Percentiles rank a stretch among this genome's conserved stretches.
These are phyloP conservation scores for Venustampulla echinocandica DNA, from an alignment of 495 filamentous ascomycete genomes.

Conservation along the genomic window DNA sequence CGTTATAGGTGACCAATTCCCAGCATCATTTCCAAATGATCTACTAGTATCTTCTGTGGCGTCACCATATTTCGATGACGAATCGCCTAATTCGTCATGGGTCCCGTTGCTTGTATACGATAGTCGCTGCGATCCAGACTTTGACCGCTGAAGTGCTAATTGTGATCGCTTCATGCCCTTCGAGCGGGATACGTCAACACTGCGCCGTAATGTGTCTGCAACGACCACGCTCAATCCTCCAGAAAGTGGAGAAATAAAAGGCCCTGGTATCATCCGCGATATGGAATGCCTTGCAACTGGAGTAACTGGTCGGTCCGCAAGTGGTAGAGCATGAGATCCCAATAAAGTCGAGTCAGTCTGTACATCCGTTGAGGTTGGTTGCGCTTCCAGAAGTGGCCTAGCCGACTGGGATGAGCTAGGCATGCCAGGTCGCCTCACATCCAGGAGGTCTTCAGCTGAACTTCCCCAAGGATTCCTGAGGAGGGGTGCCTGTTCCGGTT, in stretches of 20 bases:
- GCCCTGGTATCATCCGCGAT: constrained; percentile 32
- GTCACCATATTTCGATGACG: constrained; percentile 7
- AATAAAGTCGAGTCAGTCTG: constrained; percentile 21
- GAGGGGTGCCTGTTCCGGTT: constrained; percentile 11
- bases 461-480: constrained; percentile 19
- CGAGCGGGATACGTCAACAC: constrained; percentile 25
- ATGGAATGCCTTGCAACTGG: constrained; percentile 20
- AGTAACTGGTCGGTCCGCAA: constrained; percentile 16
- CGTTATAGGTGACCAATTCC: constrained; percentile 23
- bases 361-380: constrained; percentile 12
- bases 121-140: constrained; percentile 19
- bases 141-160: constrained; percentile 12
- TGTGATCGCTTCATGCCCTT: constrained; percentile 5
- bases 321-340: constrained; percentile 10
- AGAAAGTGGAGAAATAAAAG: constrained; percentile 43
- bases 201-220: constrained; percentile 52
- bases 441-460: constrained; percentile 16
- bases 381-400: constrained; percentile 15
- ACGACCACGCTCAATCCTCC: constrained; percentile 50
- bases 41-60: constrained; percentile 8
- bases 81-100: constrained; percentile 14
- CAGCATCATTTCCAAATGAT: constrained; percentile 9
- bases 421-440: constrained; percentile 11
- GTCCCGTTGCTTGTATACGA: constrained; percentile 2
- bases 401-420: constrained; percentile 8